phyloP scores from a whole-genome alignment of 306 rosid genomes.

The Prunus armeniaca region DNA sequence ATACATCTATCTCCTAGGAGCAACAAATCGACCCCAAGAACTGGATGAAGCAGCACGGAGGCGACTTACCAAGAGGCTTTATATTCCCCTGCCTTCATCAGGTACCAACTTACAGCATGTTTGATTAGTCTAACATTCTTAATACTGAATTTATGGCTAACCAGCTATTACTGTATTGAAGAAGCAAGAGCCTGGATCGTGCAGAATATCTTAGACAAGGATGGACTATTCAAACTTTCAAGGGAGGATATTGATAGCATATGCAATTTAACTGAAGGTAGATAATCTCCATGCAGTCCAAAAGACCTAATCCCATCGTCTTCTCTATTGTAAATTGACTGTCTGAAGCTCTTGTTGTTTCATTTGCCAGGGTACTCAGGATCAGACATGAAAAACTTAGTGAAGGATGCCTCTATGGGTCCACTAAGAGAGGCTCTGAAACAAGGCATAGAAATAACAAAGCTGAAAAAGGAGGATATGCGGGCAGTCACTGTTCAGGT shows the following conservation, averaged over 20 bases:
- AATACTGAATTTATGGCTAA: conserved; percentile 22
- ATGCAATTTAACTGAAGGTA: conserved; percentile 79
- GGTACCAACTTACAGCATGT: conserved; percentile 44
- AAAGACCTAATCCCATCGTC: conserved; percentile 8
- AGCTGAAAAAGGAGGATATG: conserved; percentile 74
- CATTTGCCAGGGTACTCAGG: conserved; percentile 76
- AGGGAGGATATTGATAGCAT: conserved; percentile 59
- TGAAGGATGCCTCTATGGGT: conserved; percentile 94
- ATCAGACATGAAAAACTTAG: conserved; percentile 95
- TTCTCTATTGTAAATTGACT: conserved; percentile 21
- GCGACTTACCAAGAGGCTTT: conserved; percentile 86
- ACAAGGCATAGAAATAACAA: conserved; percentile 67
- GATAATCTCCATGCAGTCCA: conserved; percentile 4
- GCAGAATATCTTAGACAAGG: conserved; percentile 71
- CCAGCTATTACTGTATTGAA: conserved; percentile 30
- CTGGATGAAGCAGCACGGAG: conserved; percentile 98
- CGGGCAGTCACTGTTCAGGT: conserved; percentile 77
- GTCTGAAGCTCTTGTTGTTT: conserved; percentile 4
- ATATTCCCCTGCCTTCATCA: conserved; percentile 86
- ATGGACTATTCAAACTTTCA: conserved; percentile 67
- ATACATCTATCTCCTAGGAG: conserved; percentile 52
- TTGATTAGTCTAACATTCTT: conserved; percentile 10
- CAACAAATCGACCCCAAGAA: conserved; percentile 95
- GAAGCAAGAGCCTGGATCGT: conserved; percentile 89
- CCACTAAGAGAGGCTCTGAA: conserved; percentile 85